Evolutionary conservation across 1,284 basidiomycete genomes (phyloP).

Genomic region (Thelephora terrestris): DNA sequence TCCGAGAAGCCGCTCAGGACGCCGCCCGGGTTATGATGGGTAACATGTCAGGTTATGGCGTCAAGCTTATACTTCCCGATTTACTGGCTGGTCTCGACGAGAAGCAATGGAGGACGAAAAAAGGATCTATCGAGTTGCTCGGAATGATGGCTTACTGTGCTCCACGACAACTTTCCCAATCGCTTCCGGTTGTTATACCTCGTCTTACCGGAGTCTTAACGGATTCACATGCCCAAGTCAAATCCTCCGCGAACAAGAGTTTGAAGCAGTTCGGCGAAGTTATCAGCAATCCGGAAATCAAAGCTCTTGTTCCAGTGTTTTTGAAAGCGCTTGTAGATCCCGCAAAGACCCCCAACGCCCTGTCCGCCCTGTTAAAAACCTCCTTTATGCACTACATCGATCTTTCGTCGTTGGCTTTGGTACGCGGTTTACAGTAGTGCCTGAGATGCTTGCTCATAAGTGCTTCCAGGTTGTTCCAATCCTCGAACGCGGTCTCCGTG

Average conservation of each 20-base stretch:
- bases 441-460: constrained; percentile 8
- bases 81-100: constrained; percentile 90
- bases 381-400: constrained; percentile 99
- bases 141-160: constrained; percentile 99
- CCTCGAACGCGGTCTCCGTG: constrained; percentile 86
- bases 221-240: constrained; percentile 96
- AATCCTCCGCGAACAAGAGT: constrained; percentile 87
- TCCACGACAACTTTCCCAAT: constrained; percentile 89
- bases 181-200: constrained; percentile 94
- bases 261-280: constrained; percentile 98
- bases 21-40: constrained; percentile 94
- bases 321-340: constrained; percentile 97
- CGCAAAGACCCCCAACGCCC: constrained; percentile 79
- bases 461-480: constrained; percentile 79
- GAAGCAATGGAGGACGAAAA: constrained; percentile 99
- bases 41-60: constrained; percentile 88
- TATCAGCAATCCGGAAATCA: constrained; percentile 91
- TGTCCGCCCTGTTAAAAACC: constrained; percentile 81
- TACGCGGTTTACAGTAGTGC: constrained; percentile 25
- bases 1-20: constrained; percentile 92
- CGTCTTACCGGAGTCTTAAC: constrained; percentile 91
- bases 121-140: constrained; percentile 94
- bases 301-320: constrained; percentile 83
- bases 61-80: constrained; percentile 91
- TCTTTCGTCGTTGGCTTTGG: constrained; percentile 93